Evolutionary conservation across 176 grass and related monocot genomes (phyloP).

Genomic region (Bonia amplexicaulis): DNA sequence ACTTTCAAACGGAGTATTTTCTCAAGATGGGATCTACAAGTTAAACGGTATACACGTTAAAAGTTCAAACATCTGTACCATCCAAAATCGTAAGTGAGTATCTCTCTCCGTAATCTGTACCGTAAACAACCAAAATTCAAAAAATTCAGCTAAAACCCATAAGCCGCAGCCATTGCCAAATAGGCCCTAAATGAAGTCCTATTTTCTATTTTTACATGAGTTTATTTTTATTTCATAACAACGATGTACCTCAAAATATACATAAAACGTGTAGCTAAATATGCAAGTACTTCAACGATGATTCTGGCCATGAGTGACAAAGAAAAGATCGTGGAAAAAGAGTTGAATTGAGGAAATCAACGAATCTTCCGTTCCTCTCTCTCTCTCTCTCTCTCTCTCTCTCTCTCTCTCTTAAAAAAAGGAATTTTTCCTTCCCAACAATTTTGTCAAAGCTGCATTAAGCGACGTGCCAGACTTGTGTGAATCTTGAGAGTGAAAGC

Average conservation of each 20-base stretch:
- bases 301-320: neutral
- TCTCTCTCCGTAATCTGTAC: no score
- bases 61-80: neutral
- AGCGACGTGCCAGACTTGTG: no score
- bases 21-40: rapidly evolving
- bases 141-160: no score
- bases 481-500: no score
- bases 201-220: neutral
- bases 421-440: neutral
- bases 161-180: no score
- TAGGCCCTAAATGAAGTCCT: neutral
- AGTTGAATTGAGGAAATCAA: neutral
- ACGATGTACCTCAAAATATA: neutral
- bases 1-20: no score
- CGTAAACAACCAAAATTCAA: no score
- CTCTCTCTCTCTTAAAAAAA: neutral
- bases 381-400: no score
- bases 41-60: no score
- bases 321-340: neutral
- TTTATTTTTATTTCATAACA: neutral
- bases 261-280: neutral
- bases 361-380: neutral
- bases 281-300: neutral
- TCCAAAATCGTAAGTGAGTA: neutral
- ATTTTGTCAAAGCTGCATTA: neutral